Base-by-base conservation (phyloP, 345 rosid species). In the Heritiera littoralis region DNA sequence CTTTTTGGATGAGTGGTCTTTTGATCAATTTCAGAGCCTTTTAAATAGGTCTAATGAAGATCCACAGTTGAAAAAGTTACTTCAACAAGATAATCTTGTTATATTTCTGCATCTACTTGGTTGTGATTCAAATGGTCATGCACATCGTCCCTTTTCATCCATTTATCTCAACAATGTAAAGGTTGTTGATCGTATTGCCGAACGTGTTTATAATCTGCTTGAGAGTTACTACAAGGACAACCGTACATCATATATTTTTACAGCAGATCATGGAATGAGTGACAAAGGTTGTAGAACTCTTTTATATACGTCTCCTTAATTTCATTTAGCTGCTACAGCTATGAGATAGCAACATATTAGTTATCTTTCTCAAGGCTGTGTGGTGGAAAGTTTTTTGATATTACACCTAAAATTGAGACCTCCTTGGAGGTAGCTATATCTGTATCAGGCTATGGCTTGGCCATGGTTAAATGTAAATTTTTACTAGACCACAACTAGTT, bases 261-360 rank as follows among this genome's bases (percentile, higher is more conserved):
- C 98, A 41, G 98, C 99, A 80, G 98, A 95, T 87, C 99, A 95
- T 80, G 98, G 98, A 84, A 93, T 95, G 99, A 92, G 97, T 56
- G 99, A 95, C 86, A 95, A 95, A 92, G 98, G 98, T 93, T 66
- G 59, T 78, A 59, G 46, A 75, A 69, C 63, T 12, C 72, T n/a
- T 77, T 58, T 72, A 38, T 54, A 52, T 32, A 38, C 38, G 45
- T 75, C 75, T 69, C 48, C n/a, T 78, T 55, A 43, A 35, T 49
- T 41, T 23, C 35, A 56, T 68, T 54, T 35, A 55, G 32, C 35
- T 40, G 6, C 55, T 54, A 9, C 17, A 10, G 8, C 65, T 15
- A 41, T 74, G 18, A 11, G 46, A 41, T 59, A 17, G 75, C 56
- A 71, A 68, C 48, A 48, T 68, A 30, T 40, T 67, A 9, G 72